Evolutionary conservation across 2,329 filamentous ascomycete genomes (phyloP).

Genomic region (Dryadomyces quercivorus): DNA sequence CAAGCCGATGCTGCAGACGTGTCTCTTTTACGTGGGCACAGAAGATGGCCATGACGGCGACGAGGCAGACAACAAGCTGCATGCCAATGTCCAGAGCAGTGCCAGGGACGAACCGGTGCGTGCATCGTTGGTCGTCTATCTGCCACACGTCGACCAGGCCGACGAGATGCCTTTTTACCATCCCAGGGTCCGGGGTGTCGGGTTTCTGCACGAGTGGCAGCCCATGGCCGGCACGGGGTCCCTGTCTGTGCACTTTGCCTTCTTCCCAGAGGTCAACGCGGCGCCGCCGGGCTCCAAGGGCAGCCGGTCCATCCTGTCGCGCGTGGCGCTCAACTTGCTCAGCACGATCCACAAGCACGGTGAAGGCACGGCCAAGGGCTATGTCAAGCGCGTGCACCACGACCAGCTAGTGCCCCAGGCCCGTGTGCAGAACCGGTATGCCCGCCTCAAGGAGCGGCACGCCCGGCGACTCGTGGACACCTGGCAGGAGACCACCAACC

Average conservation of each 20-base stretch:
- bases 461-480: slow-evolving; percentile 55
- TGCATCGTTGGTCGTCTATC: slow-evolving; percentile 57
- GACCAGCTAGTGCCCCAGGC: slow-evolving; percentile 70
- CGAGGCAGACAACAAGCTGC: not conserved
- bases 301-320: slow-evolving; percentile 28
- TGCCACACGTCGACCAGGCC: slow-evolving; percentile 54
- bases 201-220: slow-evolving; percentile 59
- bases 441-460: slow-evolving; percentile 66
- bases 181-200: slow-evolving; percentile 60
- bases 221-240: slow-evolving; percentile 27
- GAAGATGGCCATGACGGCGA: slow-evolving; percentile 3
- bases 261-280: slow-evolving; percentile 23
- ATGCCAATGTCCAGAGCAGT: slow-evolving; percentile 13
- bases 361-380: slow-evolving; percentile 49
- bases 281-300: slow-evolving; percentile 22
- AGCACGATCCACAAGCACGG: slow-evolving; percentile 62
- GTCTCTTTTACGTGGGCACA: slow-evolving; percentile 47
- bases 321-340: slow-evolving; percentile 59
- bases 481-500: slow-evolving; percentile 83
- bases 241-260: slow-evolving; percentile 49
- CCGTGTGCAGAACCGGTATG: slow-evolving; percentile 71
- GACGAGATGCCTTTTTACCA: slow-evolving; percentile 78
- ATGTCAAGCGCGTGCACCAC: slow-evolving; percentile 73
- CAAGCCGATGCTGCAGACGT: slow-evolving; percentile 67
- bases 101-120: slow-evolving; percentile 5